A percentile compares a stretch with the other conserved stretches of the same genome.
phyloP scores from a whole-genome alignment of 306 rosid species.

The Vigna unguiculata region DNA sequence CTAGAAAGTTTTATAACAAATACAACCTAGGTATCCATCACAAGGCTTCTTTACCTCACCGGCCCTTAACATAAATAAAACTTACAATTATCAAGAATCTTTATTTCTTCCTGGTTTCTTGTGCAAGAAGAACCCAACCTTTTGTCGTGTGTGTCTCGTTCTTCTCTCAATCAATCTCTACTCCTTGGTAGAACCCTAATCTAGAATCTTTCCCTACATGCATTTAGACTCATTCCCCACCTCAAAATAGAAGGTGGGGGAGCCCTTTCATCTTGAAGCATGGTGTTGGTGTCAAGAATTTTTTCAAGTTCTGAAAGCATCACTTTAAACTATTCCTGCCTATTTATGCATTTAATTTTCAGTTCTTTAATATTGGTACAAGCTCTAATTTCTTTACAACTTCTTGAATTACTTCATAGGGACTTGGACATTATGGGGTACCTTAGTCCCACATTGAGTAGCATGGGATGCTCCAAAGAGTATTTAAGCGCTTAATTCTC shows the following conservation, averaged over 20 bases:
- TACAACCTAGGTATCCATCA: neutral
- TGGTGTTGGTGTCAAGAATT: too few species aligned
- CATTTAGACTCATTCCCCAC: neutral
- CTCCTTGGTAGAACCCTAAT: neutral
- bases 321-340: too few species aligned
- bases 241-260: neutral
- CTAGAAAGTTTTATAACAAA: neutral
- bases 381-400: neutral
- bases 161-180: conserved; percentile 10
- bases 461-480: too few species aligned
- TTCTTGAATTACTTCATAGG: neutral
- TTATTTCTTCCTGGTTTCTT: neutral
- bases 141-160: neutral
- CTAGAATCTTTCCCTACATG: neutral
- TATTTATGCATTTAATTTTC: too few species aligned
- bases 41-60: neutral
- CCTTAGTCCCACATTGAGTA: neutral
- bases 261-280: too few species aligned
- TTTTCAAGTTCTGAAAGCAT: too few species aligned
- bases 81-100: conserved; percentile 8
- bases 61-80: conserved; percentile 12
- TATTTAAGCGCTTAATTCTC: too few species aligned
- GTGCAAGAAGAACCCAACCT: conserved; percentile 16
- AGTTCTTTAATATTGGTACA: too few species aligned
- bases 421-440: neutral